phyloP scores from a whole-genome alignment of 177 flowering plant species.

The Vitis hybrid region DNA sequence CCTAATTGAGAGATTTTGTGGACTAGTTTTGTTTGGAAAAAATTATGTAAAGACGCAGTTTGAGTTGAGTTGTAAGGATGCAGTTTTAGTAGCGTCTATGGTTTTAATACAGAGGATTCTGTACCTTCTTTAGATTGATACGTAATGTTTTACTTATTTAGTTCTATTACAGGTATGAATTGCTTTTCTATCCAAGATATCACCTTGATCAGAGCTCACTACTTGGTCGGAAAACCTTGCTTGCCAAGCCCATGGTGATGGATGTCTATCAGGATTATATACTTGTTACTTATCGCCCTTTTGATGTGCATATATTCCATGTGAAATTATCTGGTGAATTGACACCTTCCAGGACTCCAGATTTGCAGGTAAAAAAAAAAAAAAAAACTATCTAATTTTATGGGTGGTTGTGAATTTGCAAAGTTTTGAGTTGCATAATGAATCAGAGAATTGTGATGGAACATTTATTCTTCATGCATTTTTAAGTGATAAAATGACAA shows the following conservation, averaged over 20 bases:
- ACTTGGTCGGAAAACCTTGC: slow-evolving; percentile 77
- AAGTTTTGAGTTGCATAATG: slow-evolving; percentile 12
- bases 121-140: not conserved
- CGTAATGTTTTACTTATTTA: not conserved
- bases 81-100: too few relatives aligned
- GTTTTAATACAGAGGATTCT: too few relatives aligned
- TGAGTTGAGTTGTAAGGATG: too few relatives aligned
- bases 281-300: slow-evolving; percentile 91
- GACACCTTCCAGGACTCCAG: slow-evolving; percentile 75
- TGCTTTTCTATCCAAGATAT: slow-evolving; percentile 96
- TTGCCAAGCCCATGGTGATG: slow-evolving; percentile 93
- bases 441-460: slow-evolving; percentile 16
- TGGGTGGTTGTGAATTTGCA: slow-evolving; percentile 7
- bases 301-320: slow-evolving; percentile 90
- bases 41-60: too few relatives aligned
- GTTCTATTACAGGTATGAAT: slow-evolving; percentile 72
- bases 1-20: too few relatives aligned
- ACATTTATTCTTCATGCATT: slow-evolving; percentile 41
- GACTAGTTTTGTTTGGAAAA: too few relatives aligned
- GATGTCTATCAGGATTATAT: slow-evolving; percentile 89
- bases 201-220: slow-evolving; percentile 97
- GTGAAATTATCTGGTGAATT: slow-evolving; percentile 74
- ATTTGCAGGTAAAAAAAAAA: slow-evolving; percentile 63
- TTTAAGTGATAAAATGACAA: slow-evolving; percentile 96
- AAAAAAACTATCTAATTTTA: slow-evolving; percentile 6